Base-by-base conservation (phyloP, 2,329 filamentous ascomycete genomes). In the Bipolaris gigantea region DNA sequence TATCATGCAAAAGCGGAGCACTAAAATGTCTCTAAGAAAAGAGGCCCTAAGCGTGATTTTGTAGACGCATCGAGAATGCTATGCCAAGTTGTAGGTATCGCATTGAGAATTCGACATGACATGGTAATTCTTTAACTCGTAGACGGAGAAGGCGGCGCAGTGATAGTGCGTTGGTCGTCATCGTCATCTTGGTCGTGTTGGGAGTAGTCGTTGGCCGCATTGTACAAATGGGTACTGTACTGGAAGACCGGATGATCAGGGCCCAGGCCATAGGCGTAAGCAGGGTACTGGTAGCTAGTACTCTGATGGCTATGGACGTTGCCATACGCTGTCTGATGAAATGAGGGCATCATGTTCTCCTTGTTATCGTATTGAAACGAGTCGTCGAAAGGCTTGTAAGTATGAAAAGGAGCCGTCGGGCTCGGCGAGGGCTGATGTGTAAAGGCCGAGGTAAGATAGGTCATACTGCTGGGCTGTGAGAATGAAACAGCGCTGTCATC, bases 151-250 rank as follows among this genome's bases (percentile, higher is more conserved):
- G 71, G 71, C 9, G 71, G 70, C 51, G 71, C 71, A 15, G 71
- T 73, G 49, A 74, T 60, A 5, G 71, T 74, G 34, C 71, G 69
- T 39, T 71, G 62, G 48, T 74, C 71, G 50, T 74, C 71, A 55
- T 73, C 71, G 32, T 64, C 65, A 25, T 65, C 65, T 11, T 65
- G 60, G 32, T 67, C 58, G 10, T 65, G 60, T 34, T 69, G 66
- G 44, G 65, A 63, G 50, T 69, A 72, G 9, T 56, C 52, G 40
- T 51, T 58, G 42, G 61, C 57, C 21, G 50, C 36, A 36, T 63
- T 60, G 53, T 66, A 71, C 25, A 70, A 21, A 25, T 65, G 63
- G 32, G 61, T 58, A 18, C 61, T 57, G 52, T 67, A 69, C 39
- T 67, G 64, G 23, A 67, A 62, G 16, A 48, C 59, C 32, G 67